Conservation (phyloP, 2,329 filamentous ascomycete species). For the Truncatella angustata region DNA sequence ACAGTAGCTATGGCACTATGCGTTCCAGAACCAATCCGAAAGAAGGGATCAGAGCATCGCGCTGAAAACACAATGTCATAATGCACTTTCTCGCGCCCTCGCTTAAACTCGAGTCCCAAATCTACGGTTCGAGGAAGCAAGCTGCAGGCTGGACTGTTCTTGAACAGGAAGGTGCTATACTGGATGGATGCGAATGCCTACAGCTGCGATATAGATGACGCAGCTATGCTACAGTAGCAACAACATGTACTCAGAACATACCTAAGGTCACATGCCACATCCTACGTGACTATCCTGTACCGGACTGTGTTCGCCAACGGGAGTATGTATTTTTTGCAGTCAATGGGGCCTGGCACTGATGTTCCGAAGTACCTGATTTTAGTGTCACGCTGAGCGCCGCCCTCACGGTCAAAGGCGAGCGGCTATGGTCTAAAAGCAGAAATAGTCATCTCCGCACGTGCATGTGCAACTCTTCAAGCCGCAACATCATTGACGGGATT, state of each 20-base stretch:
- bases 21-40: background rate
- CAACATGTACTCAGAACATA: too few species aligned
- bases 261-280: background rate
- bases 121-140: background rate
- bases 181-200: too few species aligned
- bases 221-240: too few species aligned
- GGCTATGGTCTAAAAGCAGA: slow-evolving; percentile 3
- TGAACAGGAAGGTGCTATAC: background rate
- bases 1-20: background rate
- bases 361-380: background rate
- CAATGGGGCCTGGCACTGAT: background rate
- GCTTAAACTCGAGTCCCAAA: background rate
- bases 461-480: background rate
- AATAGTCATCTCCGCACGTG: slow-evolving; percentile 9
- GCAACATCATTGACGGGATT: slow-evolving; percentile 8
- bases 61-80: background rate
- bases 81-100: background rate
- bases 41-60: background rate
- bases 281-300: background rate
- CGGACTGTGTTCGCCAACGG: background rate
- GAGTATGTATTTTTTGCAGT: too few species aligned
- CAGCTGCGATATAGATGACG: too few species aligned
- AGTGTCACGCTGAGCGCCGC: background rate
- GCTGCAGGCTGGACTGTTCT: background rate
- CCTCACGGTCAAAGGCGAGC: slow-evolving; percentile 2